Base-by-base conservation (phyloP, 306 rosid genomes). In the Ceratonia siliqua region DNA sequence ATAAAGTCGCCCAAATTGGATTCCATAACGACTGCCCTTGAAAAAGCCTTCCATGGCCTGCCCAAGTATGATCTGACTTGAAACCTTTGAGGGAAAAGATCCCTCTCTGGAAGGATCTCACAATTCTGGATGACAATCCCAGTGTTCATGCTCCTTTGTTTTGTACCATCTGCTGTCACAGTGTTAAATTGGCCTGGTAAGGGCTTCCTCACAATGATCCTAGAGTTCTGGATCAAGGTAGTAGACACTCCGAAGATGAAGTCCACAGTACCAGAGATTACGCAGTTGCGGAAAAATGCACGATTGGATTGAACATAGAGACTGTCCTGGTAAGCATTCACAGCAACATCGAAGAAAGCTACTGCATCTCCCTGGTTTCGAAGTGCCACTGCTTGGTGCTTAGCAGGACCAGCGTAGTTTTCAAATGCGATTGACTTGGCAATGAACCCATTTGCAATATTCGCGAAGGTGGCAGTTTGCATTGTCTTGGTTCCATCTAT, bases 331-430 rank as follows among this genome's bases (percentile, higher is more conserved):
- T 78, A 74, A 1, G 86, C 93, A 35, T 56, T 79, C 35, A 90
- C 50, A 3, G 84, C 68, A 53, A 88, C 82, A 50, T 86, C 76
- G 50, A 76, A 84, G 79, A 84, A 54, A 0, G 75, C 85, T 0
- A 89, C 74, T 73, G 14, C 62, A 49, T 76, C 92, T n/a, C 87
- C 79, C 15, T 79, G 91, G 6, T 81, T 85, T 0, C 88, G 76
- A 5, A 88, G 85, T 8, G 96, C 91, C 75, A 90, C 96, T 0
- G 96, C 90, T 30, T 86, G 92, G 77, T 83, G 89, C 39, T 84
- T 90, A 5, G 52, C 38, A 0, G 92, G 68, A 0, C 96, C 96
- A 0, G 92, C 96, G 0, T 79, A 80, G 89, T 90, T 90, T 12
- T 18, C 57, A 75, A 90, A 83, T 38, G 85, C 83, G 81, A 90